Evolutionary conservation across 805 yeast genomes (phyloP), one percentile per base, ranked within the genome.

Genomic region (Hanseniaspora vineae): DNA sequence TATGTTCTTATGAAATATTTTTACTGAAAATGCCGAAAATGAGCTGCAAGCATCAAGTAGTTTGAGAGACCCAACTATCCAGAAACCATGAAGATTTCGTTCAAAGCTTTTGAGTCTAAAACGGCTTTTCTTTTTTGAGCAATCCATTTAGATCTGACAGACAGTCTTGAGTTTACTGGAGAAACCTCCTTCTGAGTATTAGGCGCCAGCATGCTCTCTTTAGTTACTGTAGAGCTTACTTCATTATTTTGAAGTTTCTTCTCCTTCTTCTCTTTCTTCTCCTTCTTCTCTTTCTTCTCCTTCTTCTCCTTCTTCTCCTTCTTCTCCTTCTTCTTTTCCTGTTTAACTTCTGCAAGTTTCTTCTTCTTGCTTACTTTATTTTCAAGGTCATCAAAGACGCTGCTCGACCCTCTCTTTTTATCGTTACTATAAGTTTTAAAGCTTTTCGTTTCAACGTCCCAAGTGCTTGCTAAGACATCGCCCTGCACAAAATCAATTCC

Each of bases 111-210:
- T 2, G 83, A 75, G 61, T 90, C 97, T 80, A 83, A 77, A 0
- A 89, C 87, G 1, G 97, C 90, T 11, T 95, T 92, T 57, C 92
- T 75, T 62, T 90, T 90, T 62, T 88, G 95, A 54, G 75, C 81
- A 48, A 90, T 89, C 81, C 87, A 89, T 62, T 77, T 81, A 19
- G 94, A 80, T 62, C 97, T 76, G 3, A 84, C 84, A 1, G 94
- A 80, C 44, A 78, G 61, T 57, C 84, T 71, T n/a, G 81, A 73
- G 12, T 74, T 55, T 1, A 75, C 66, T 1, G 66, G 67, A 6
- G 70, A 64, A 9, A 60, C 51, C n/a, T 54, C 57, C 18, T 50
- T 56, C 49, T 59, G 52, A 31, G 60, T 67, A 35, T 64, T 67
- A 9, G 72, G 70, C 39, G 59, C 60, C 29, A 70, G 53, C 75